Evolutionary conservation across 768 basidiomycete genomes (phyloP).

Genomic region (Tulasnella sp.): DNA sequence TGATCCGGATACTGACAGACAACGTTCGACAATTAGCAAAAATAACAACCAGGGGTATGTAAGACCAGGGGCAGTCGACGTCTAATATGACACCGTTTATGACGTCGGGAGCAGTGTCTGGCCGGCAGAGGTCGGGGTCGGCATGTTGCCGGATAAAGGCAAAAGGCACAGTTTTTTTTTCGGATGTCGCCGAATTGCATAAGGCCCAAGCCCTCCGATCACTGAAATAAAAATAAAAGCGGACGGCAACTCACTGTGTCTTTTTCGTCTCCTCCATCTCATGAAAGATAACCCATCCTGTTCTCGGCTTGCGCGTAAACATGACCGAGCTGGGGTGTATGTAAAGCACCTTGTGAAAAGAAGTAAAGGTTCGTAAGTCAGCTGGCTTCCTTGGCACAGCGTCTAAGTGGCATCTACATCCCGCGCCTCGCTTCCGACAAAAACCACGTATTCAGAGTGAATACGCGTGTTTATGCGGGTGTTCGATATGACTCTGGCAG

Average conservation of each 20-base stretch:
- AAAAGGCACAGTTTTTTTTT: background rate
- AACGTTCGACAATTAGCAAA: conserved; percentile 22
- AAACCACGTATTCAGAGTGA: background rate
- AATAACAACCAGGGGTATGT: background rate
- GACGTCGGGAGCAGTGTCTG: background rate
- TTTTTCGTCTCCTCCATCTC: conserved; percentile 97
- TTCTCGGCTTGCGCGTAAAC: conserved; percentile 84
- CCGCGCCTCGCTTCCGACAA: background rate
- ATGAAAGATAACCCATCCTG: conserved; percentile 91
- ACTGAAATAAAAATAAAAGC: too few relatives aligned
- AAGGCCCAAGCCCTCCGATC: background rate
- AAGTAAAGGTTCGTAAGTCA: background rate
- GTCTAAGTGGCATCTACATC: background rate
- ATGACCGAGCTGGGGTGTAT: conserved; percentile 91
- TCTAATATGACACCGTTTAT: background rate
- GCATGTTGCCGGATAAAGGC: background rate
- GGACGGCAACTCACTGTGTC: conserved; percentile 53
- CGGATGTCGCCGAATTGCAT: background rate
- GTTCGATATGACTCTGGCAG: conserved; percentile 5
- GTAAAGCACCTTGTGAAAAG: conserved; percentile 54
- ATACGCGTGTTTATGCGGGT: background rate
- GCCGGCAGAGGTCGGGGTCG: background rate
- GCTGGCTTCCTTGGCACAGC: background rate
- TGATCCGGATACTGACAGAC: conserved; percentile 64
- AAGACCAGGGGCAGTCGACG: background rate